These are phyloP conservation scores for Rutstroemia sp. DNA, from an alignment of 2,329 filamentous ascomycete species.

Conservation along the genomic window DNA sequence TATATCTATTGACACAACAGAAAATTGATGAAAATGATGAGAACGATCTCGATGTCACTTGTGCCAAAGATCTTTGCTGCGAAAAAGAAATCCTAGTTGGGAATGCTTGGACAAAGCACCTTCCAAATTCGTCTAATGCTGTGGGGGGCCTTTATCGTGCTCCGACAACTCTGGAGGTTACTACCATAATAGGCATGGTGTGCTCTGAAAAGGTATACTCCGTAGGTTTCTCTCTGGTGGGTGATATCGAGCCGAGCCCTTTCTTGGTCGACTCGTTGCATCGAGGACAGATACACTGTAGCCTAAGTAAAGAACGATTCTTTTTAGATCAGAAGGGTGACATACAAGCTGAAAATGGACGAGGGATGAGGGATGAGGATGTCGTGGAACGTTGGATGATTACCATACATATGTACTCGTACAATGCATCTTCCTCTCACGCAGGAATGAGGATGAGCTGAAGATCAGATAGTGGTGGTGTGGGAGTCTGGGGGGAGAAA, in stretches of 20 bases:
- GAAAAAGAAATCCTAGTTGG: not conserved
- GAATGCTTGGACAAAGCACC: not conserved
- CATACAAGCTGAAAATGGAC: not conserved
- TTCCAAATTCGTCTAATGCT: not conserved
- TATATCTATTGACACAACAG: not conserved
- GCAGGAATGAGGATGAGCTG: constrained; percentile 1
- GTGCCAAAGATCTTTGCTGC: not conserved
- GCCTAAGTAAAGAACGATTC: not conserved
- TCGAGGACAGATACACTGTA: not conserved
- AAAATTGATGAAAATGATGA: not conserved
- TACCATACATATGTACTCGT: not conserved
- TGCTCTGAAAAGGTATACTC: not conserved
- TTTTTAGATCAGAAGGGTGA: not conserved
- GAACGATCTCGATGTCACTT: not conserved
- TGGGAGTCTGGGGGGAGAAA: no score
- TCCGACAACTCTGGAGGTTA: not conserved
- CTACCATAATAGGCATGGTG: not conserved
- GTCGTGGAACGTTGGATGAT: not conserved
- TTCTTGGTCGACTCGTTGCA: not conserved
- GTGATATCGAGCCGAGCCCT: not conserved
- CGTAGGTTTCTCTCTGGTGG: not conserved
- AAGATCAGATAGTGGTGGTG: not conserved
- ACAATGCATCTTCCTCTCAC: not conserved
- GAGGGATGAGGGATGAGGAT: not conserved
- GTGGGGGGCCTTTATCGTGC: not conserved